Evolutionary conservation across 345 rosid genomes (phyloP), one percentile per base, ranked within the genome.

Genomic region (Ceriops decandra): DNA sequence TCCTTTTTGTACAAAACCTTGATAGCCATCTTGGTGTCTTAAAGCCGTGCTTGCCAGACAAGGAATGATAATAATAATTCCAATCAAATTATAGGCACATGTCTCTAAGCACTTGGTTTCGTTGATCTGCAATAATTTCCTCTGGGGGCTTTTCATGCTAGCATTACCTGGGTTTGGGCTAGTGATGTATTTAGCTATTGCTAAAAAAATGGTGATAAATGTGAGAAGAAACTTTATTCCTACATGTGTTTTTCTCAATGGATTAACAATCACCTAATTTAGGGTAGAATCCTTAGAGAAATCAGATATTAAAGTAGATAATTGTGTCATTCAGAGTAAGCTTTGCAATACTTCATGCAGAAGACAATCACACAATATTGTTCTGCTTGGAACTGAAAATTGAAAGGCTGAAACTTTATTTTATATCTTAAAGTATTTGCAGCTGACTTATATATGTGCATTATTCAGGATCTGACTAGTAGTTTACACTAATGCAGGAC

Each of bases 401-500:
- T 10, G 15, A 28, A 38, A 38, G 46, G 1, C 46, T 38, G 46
- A 38, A 38, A 10, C 33, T 31, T 31, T 31, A 31, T 31, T 31
- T 31, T 31, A 8, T 9, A 9, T 38, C 13, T 38, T 38, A 10
- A 8, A 10, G 10, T 38, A 10, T 38, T 38, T 9, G 46, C 46
- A 8, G 3, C 46, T 38, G 46, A 15, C 46, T 38, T 38, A 1
- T 38, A 38, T 38, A 38, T 38, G 0, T 38, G 13, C 33, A 10
- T 9, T 38, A 36, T 46, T 60, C 36, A 58, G 22, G 27, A 22
- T 17, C 38, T 7, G 47, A 32, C 36, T 63, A 15, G 69, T 63
- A 17, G 28, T 16, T 13, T 71, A 22, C 30, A 26, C 47, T 32
- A 15, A 61, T 80, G 22, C 81, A 92, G 96, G 3, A 38, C 2